These are phyloP conservation scores for Plenodomus biglobosus DNA, from an alignment of 2,329 filamentous ascomycete genomes.

Conservation along the genomic window DNA sequence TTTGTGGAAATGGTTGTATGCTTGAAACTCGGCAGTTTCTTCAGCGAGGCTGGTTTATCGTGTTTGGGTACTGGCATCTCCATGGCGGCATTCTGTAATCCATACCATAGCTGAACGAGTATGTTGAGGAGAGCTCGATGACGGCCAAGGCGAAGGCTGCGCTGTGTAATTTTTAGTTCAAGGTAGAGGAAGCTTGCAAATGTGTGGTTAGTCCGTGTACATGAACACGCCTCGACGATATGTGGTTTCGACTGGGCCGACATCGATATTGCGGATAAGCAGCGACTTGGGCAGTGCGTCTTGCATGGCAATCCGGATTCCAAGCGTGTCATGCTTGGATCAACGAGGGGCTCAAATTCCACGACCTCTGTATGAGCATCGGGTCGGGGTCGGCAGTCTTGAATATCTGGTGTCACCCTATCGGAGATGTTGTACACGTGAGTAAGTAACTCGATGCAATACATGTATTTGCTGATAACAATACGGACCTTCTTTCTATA, in stretches of 20 bases:
- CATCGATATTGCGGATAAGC: slow-evolving; percentile 37
- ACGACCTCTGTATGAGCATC: slow-evolving; percentile 55
- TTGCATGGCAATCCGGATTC: slow-evolving; percentile 40
- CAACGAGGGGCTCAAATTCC: slow-evolving; percentile 16
- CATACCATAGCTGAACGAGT: slow-evolving; percentile 46
- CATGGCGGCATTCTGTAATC: slow-evolving; percentile 47
- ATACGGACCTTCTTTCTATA: not conserved
- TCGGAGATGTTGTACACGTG: slow-evolving; percentile 63
- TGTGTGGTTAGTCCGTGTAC: slow-evolving; percentile 43
- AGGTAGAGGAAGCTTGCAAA: slow-evolving; percentile 53
- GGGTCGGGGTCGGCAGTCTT: slow-evolving; percentile 55
- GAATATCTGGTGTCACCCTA: slow-evolving; percentile 55
- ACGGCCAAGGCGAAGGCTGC: slow-evolving; percentile 43
- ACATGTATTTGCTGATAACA: too few species aligned
- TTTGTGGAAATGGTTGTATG: slow-evolving; percentile 55
- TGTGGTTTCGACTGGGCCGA: slow-evolving; percentile 51
- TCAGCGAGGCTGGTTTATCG: slow-evolving; percentile 44
- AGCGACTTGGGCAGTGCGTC: slow-evolving; percentile 27
- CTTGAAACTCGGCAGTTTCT: slow-evolving; percentile 41
- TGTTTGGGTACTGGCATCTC: slow-evolving; percentile 55
- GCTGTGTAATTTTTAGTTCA: slow-evolving; percentile 49
- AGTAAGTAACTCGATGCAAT: slow-evolving; percentile 20
- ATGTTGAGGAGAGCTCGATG: slow-evolving; percentile 48
- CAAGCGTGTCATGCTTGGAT: slow-evolving; percentile 24
- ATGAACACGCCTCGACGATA: slow-evolving; percentile 45